Evolutionary conservation across 805 yeast genomes (phyloP).

Genomic region (Hanseniaspora taiwanica): DNA sequence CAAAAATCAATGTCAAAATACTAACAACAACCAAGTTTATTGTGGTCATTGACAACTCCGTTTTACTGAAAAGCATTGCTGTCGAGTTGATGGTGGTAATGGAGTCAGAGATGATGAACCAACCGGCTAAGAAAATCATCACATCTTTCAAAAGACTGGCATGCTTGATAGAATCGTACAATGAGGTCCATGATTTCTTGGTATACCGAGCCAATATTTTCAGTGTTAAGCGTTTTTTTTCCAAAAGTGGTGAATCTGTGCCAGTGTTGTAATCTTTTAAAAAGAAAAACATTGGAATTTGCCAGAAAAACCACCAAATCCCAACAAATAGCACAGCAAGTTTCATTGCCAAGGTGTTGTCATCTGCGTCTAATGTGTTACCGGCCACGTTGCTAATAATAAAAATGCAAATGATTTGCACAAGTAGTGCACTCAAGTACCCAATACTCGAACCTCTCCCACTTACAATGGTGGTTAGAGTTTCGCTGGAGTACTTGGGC

Average conservation of each 20-base stretch:
- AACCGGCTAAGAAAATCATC: conserved; percentile 49
- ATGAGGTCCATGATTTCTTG: conserved; percentile 48
- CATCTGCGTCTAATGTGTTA: conserved; percentile 10
- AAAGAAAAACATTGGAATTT: conserved; percentile 41
- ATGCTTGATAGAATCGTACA: conserved; percentile 41
- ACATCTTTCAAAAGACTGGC: conserved; percentile 53
- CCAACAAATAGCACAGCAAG: conserved; percentile 54
- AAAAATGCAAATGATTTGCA: conserved; percentile 46
- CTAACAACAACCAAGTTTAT: conserved; percentile 53
- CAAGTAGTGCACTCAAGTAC: conserved; percentile 52
- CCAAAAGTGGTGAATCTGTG: conserved; percentile 1
- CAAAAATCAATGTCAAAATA: conserved; percentile 50
- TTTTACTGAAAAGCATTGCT: conserved; percentile 62
- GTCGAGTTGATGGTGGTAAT: conserved; percentile 69
- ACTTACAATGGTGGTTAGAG: conserved; percentile 37
- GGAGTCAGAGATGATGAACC: conserved; percentile 70
- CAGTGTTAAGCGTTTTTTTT: conserved; percentile 3
- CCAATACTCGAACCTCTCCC: conserved; percentile 66
- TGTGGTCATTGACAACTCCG: conserved; percentile 57
- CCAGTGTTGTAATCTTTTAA: conserved; percentile 19
- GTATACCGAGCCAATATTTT: conserved; percentile 24
- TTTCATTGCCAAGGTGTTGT: conserved; percentile 26
- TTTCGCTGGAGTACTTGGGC: conserved; percentile 16
- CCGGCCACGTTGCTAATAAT: conserved; percentile 29
- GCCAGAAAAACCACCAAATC: conserved; percentile 66